A percentile compares a stretch with the other conserved stretches of the same genome.
phyloP scores from a whole-genome alignment of 129 eudicot genomes.

The Helianthus tuberosus region DNA sequence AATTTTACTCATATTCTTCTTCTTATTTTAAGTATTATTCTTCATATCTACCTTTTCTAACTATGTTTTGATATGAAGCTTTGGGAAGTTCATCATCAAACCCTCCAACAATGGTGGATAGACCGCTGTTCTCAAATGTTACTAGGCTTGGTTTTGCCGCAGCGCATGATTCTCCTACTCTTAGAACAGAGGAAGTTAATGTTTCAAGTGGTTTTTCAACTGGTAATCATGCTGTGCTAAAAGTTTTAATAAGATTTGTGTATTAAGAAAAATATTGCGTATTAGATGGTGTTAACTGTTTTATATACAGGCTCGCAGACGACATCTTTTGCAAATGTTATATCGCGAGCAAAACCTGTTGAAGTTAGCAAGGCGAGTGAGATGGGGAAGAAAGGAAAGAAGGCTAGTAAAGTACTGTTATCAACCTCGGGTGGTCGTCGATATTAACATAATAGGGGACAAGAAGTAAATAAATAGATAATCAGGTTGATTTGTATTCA shows the following conservation, averaged over 20 bases:
- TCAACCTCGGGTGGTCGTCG: slow-evolving; percentile 97
- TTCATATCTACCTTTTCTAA: not conserved
- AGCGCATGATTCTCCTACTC: slow-evolving; percentile 67
- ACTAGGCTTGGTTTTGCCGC: slow-evolving; percentile 97
- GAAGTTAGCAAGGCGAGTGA: slow-evolving; percentile 54
- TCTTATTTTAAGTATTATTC: not conserved
- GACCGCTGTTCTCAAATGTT: slow-evolving; percentile 80
- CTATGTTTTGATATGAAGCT: slow-evolving; percentile 39
- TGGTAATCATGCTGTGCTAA: slow-evolving; percentile 35
- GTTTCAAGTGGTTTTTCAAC: slow-evolving; percentile 36
- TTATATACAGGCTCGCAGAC: slow-evolving; percentile 32
- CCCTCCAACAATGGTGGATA: slow-evolving; percentile 60
- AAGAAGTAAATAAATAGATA: not conserved
- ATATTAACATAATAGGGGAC: slow-evolving; percentile 28
- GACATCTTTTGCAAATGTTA: slow-evolving; percentile 75
- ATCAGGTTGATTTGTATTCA: not conserved
- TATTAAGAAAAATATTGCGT: not conserved
- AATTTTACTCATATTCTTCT: not conserved
- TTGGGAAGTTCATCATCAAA: slow-evolving; percentile 77
- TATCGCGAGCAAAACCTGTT: slow-evolving; percentile 60
- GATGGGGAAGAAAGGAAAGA: slow-evolving; percentile 78
- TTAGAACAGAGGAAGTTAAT: slow-evolving; percentile 48
- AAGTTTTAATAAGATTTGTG: too few species aligned
- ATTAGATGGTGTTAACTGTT: not conserved
- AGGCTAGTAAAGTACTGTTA: slow-evolving; percentile 66